These are phyloP conservation scores for Saksenaea oblongispora DNA, from an alignment of 371 early-diverging fungal genomes.

Conservation along the genomic window DNA sequence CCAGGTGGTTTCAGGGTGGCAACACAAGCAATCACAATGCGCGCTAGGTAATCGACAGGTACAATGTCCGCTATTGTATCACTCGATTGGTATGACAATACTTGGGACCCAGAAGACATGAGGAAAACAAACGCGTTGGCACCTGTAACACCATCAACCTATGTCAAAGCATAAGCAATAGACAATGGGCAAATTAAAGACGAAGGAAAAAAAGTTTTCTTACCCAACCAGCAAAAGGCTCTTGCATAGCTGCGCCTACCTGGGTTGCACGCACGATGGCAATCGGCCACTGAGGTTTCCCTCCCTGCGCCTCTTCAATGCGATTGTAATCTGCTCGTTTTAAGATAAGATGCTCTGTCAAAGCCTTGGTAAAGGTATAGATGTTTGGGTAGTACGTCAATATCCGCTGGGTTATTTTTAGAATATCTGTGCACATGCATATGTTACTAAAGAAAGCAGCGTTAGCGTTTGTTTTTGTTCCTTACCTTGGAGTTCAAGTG, in stretches of 20 bases:
- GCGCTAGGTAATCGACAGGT: conserved; percentile 54
- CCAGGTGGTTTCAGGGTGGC: conserved; percentile 37
- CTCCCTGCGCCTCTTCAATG: conserved; percentile 50
- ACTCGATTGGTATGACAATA: conserved; percentile 38
- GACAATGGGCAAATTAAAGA: too few species aligned
- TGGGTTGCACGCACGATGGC: conserved; percentile 64
- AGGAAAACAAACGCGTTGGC: conserved; percentile 45
- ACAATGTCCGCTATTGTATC: conserved; percentile 48
- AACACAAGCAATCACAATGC: conserved; percentile 34
- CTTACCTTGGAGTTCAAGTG: conserved; percentile 47
- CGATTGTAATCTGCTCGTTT: conserved; percentile 56
- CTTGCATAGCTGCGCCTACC: conserved; percentile 52
- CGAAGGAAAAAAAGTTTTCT: conserved; percentile 3
- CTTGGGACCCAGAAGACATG: conserved; percentile 40
- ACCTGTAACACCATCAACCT: conserved; percentile 64
- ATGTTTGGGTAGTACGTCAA: conserved; percentile 56
- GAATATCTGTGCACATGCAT: conserved; percentile 31
- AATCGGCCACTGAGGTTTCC: conserved; percentile 54
- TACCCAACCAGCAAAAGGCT: conserved; percentile 69
- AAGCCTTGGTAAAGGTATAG: conserved; percentile 62
- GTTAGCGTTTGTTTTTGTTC: too few species aligned
- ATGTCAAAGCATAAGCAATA: too few species aligned
- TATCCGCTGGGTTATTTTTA: conserved; percentile 53
- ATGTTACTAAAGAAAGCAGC: too few species aligned
- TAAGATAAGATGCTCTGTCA: conserved; percentile 61